phyloP scores from a whole-genome alignment of 441 rosid species.

The Omphalea diandra region DNA sequence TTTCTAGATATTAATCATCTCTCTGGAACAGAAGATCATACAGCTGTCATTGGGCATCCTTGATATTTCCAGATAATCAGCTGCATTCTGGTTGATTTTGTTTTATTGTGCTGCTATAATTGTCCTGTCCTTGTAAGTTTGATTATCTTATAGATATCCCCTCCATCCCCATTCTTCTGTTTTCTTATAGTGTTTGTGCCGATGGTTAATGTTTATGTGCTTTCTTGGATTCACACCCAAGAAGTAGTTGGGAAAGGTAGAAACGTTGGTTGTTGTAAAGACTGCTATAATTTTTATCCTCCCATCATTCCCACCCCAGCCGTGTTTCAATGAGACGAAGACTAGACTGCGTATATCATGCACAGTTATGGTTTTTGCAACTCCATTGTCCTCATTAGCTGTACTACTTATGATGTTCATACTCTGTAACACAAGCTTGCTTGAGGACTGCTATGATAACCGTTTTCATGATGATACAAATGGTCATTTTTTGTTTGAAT shows the following conservation, averaged over 20 bases:
- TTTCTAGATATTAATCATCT: constrained; percentile 6
- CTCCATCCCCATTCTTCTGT: neutral
- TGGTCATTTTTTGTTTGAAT: too few relatives aligned
- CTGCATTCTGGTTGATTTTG: constrained; percentile 11
- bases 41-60: neutral
- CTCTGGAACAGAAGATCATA: constrained; percentile 4
- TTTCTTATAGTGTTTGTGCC: neutral
- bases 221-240: constrained; percentile 1
- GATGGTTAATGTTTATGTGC: constrained; percentile 5
- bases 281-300: too few relatives aligned
- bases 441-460: too few relatives aligned
- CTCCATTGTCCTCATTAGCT: too few relatives aligned
- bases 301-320: too few relatives aligned
- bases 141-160: neutral
- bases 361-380: too few relatives aligned
- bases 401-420: too few relatives aligned
- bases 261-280: too few relatives aligned
- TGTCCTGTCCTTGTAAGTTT: constrained; percentile 7
- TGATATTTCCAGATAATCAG: constrained; percentile 1
- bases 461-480: too few relatives aligned
- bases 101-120: constrained; percentile 9
- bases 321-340: too few relatives aligned
- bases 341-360: too few relatives aligned
- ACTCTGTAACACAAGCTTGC: too few relatives aligned
- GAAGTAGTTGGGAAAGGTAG: neutral